These are phyloP conservation scores for Lodderomyces jiufengensis DNA, from an alignment of 1,139 yeast species.

Conservation along the genomic window DNA sequence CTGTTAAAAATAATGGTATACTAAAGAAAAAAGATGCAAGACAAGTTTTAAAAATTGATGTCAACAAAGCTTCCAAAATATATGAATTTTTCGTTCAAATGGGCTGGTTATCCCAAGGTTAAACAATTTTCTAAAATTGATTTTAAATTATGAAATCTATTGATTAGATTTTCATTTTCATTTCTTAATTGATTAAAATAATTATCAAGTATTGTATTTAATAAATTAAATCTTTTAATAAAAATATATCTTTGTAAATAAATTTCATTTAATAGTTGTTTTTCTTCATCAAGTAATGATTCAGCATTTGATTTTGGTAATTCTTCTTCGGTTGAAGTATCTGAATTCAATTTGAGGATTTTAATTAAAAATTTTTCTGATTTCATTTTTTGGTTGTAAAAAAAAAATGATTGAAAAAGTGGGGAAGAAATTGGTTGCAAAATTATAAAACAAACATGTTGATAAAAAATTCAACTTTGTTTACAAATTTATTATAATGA, in stretches of 20 bases:
- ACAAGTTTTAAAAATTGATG: slow-evolving; percentile 80
- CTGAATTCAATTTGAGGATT: background rate
- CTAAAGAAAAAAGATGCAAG: slow-evolving; percentile 81
- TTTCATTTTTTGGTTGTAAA: slow-evolving; percentile 3
- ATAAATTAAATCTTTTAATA: slow-evolving; percentile 28
- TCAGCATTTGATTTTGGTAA: background rate
- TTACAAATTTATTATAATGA: too few species aligned
- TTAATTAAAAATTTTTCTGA: background rate
- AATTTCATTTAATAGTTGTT: slow-evolving; percentile 26
- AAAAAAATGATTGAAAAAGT: too few species aligned
- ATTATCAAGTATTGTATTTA: slow-evolving; percentile 25
- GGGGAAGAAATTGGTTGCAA: too few species aligned
- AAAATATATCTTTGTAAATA: slow-evolving; percentile 35
- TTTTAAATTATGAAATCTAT: slow-evolving; percentile 2
- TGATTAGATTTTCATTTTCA: slow-evolving; percentile 3
- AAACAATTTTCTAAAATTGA: slow-evolving; percentile 6
- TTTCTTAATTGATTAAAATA: slow-evolving; percentile 22
- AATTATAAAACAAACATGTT: too few species aligned
- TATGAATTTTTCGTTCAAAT: slow-evolving; percentile 91
- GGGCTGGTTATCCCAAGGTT: slow-evolving; percentile 69
- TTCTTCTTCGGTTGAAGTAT: too few species aligned
- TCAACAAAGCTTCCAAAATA: slow-evolving; percentile 78
- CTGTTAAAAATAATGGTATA: slow-evolving; percentile 78
- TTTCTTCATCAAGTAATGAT: slow-evolving; percentile 1
- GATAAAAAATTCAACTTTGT: too few species aligned